Base-by-base conservation (phyloP, 805 yeast species). In the Priceomyces medius region DNA sequence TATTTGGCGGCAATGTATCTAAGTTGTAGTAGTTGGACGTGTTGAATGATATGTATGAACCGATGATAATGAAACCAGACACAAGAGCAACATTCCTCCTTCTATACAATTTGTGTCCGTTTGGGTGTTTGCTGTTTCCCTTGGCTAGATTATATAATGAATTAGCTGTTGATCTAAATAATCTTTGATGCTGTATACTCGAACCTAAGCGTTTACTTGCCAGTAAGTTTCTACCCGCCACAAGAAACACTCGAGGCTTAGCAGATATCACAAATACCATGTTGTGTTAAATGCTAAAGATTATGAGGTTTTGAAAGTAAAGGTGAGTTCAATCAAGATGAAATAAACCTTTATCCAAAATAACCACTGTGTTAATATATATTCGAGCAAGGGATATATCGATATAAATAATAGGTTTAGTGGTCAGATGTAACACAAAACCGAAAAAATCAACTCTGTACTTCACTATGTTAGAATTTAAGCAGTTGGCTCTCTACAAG, bases 51-150 rank as follows among this genome's bases (percentile, higher is more conserved):
- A 70, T 64, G 42, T 64, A 70, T 5, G 72, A 64, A 7, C 74
- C 74, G 16, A 70, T 67, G n/a, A 70, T 64, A 29, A 70, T 61
- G 37, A 70, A 47, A 10, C 75, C 74, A 10, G 71, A 64, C 2
- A 69, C 61, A 6, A 68, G 49, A 2, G 76, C 74, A 23, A 68
- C 71, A 43, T 62, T 61, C 20, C 63, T 55, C 46, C 53, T 59
- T 35, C 56, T 55, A 35, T 58, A 53, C 14, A 49, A 46, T 42
- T 51, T 56, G 12, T 41, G 42, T 6, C 35, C 35, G 13, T 34
- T 21, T 4, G 40, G 34, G 7, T 33, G 42, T 35, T 37, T 43
- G 27, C 18, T 37, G 21, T 17, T 23, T 31, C 20, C 23, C 7
- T 29, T 41, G 18, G 45, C 13, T 19, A 44, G 40, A 28, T 24